A percentile compares a stretch with the other conserved stretches of the same genome.
Conservation (phyloP, 2,329 filamentous ascomycete genomes). For the Fusarium albidum region DNA sequence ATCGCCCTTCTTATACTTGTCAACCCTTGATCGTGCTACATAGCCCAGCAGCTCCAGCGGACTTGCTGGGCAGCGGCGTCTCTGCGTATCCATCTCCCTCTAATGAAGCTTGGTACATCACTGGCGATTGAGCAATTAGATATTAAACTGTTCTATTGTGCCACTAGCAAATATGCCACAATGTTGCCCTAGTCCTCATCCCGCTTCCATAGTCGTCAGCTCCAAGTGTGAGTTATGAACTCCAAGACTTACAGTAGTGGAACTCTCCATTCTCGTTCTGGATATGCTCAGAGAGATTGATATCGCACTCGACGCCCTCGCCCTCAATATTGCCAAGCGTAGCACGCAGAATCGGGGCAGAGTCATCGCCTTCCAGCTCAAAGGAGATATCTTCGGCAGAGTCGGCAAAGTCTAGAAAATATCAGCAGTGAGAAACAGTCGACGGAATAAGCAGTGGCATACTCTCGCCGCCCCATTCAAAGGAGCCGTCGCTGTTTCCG, state of each 20-base stretch:
- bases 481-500: slow-evolving; percentile 59
- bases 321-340: slow-evolving; percentile 52
- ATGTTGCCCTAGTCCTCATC: too few relatives aligned
- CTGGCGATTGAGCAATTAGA: too few relatives aligned
- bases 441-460: background rate
- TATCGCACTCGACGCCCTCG: slow-evolving; percentile 49
- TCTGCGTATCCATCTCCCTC: too few relatives aligned
- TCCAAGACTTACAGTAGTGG: slow-evolving; percentile 9
- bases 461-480: slow-evolving; percentile 54
- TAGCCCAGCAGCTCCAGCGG: too few relatives aligned
- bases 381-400: slow-evolving; percentile 57
- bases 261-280: slow-evolving; percentile 57
- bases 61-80: too few relatives aligned
- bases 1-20: too few relatives aligned
- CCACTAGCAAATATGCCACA: too few relatives aligned
- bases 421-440: background rate
- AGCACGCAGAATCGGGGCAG: slow-evolving; percentile 61
- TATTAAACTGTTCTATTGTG: too few relatives aligned
- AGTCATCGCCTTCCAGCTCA: slow-evolving; percentile 57
- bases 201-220: too few relatives aligned
- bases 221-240: too few relatives aligned
- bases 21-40: too few relatives aligned
- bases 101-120: too few relatives aligned
- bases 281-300: slow-evolving; percentile 64
- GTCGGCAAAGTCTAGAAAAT: slow-evolving; percentile 50